Evolutionary conservation across 164 flowering plant species (phyloP).

Genomic region (Euptelea pleiosperma): DNA sequence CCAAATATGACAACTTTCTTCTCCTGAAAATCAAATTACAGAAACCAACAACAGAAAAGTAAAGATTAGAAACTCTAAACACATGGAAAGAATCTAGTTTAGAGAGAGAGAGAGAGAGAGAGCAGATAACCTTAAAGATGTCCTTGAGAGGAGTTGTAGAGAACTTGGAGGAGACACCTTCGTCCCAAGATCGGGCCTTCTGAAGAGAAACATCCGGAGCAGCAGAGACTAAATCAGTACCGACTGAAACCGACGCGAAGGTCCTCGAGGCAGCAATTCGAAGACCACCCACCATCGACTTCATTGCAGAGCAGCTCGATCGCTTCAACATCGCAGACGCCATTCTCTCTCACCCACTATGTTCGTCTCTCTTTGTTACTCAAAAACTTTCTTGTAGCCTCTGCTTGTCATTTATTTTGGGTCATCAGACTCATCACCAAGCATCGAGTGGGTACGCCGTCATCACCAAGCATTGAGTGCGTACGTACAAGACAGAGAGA

Average conservation of each 20-base stretch:
- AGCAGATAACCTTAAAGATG: constrained; percentile 58
- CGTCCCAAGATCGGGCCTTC: constrained; percentile 93
- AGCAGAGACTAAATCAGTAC: constrained; percentile 71
- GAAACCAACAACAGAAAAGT: not conserved
- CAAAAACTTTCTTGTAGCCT: too few relatives aligned
- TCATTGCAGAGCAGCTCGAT: constrained; percentile 22
- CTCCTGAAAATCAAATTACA: constrained; percentile 50
- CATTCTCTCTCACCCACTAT: constrained; percentile 19
- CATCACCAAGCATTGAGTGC: too few relatives aligned
- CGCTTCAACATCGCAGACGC: constrained; percentile 47
- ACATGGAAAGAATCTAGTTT: not conserved
- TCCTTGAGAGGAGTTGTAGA: constrained; percentile 78
- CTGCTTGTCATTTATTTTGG: too few relatives aligned
- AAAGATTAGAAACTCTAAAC: constrained; percentile 1
- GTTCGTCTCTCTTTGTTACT: not conserved
- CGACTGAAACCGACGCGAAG: constrained; percentile 61
- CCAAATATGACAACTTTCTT: constrained; percentile 97
- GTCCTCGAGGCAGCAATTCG: constrained; percentile 35
- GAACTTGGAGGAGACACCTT: constrained; percentile 90
- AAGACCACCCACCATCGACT: constrained; percentile 18
- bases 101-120: constrained; percentile 1
- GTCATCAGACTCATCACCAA: too few relatives aligned
- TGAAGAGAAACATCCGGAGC: constrained; percentile 78
- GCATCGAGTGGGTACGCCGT: too few relatives aligned
- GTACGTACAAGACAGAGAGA: too few relatives aligned